Base-by-base conservation (phyloP, 805 yeast genomes). In the Metschnikowia sp. region DNA sequence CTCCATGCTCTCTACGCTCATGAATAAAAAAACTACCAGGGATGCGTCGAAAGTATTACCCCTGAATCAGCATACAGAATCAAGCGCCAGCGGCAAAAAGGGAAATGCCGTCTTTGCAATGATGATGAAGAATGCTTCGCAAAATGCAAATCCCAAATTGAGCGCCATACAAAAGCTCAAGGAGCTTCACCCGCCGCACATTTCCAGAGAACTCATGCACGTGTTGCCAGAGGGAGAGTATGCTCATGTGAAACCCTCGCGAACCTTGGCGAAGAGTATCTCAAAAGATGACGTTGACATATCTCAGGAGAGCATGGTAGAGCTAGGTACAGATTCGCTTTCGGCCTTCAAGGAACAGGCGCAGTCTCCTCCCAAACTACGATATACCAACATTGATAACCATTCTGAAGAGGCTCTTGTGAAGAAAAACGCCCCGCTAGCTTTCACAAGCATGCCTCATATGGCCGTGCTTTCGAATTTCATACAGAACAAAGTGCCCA, bases 111-210 rank as follows among this genome's bases (percentile, higher is more conserved):
- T 69, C 4, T 73, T 75, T 47, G 64, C 55, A 13, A 66, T 69
- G 45, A 72, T 76, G 71, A 69, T 75, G 65, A 51, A 50, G 28
- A 61, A 66, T 3, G 62, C 69, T 2, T 56, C 68, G 10, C 58
- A 54, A 37, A 48, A 54, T 11, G 47, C 63, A 5, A 52, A 48
- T 8, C 55, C 54, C 3, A 65, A 67, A 44, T 47, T 64, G 28
- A 63, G 69, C 2, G 62, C 67, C 2, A 51, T 66, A 3, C 69
- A 63, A 37, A 67, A 64, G 47, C 53, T 69, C 29, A 64, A 63
- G 41, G 64, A 58, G 29, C 56, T 76, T 40, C 53, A 55, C 1
- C 68, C 72, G 3, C 74, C 73, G 0, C 40, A 44, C 2, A 40
- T 76, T 2, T 48, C 53, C 4, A 55, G 56, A 19, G 56, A 60